Evolutionary conservation across 164 flowering plant genomes (phyloP), one percentile per base, ranked within the genome.

Genomic region (Brasenia schreberi): DNA sequence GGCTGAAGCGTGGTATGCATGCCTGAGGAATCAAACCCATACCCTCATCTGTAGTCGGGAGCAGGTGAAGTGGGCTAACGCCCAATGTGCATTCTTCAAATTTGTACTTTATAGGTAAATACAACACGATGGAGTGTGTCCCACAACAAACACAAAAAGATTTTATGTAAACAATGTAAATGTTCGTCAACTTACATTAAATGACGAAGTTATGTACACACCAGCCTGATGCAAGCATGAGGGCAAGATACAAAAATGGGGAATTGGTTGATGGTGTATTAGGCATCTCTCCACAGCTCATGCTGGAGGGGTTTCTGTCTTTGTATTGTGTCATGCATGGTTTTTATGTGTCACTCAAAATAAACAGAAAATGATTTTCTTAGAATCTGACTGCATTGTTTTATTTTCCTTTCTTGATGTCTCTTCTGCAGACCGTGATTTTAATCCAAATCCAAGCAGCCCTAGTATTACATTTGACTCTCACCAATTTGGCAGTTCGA

Each of bases 391-490:
- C 12, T 23, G 27, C 27, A 23, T 45, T 45, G 11, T 45, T 45
- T 66, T 6, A 9, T 18, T n/a, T 53, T 19, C 6, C 43, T 44
- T 65, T 63, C 43, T 18, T 12, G 18, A 60, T 60, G 52, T 58
- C 11, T 64, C 44, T 56, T 19, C 66, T 73, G 73, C 69, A 83
- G 84, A 80, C 65, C 67, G 78, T 52, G 18, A 71, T 39, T 73
- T 76, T 64, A 79, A 79, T 72, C 74, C 80, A 66, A 85, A 84
- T 72, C 64, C 81, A 67, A 76, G 76, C 53, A 72, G 72, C 59
- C 81, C 73, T 56, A 70, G 71, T 49, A 43, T 76, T 45, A 68
- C 75, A 61, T 72, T 78, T 66, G 81, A 79, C 66, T 77, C 75
- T 59, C 67, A 69, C 66, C 83, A 74, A 65, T 77, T 80, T 77